Base-by-base conservation (phyloP, 352 stramenopile genomes). In the Phytophthora pisi region DNA sequence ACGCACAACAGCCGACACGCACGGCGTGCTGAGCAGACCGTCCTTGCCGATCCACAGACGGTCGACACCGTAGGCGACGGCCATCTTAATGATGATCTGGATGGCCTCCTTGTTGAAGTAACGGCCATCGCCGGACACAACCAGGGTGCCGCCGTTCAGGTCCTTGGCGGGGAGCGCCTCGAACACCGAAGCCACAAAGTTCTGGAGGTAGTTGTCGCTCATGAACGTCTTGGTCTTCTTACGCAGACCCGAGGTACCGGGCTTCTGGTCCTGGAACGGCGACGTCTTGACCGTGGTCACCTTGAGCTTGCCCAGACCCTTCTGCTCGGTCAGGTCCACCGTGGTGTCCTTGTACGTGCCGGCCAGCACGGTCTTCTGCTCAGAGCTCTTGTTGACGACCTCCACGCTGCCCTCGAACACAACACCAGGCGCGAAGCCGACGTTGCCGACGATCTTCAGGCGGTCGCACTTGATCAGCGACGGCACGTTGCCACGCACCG, bases 141-240 rank as follows among this genome's bases (percentile, higher is more conserved):
- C 93, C 1, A 99, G 86, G 15, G 97, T 98, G 58, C 97, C 96
- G 50, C 97, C 91, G 23, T 95, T 90, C 24, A 99, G 61, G 68
- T 99, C 92, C 51, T 93, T 96, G 10, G 92, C 92, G 28, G 96
- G 97, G 43, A 99, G 84, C 43, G 97, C 93, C 56, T 99, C 95
- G 61, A 99, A 99, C 5, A 97, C 96, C 34, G 93, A 85, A 85
- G 99, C 97, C 50, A 99, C 96, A 79, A 97, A 96, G 82, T 99
- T 99, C 78, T 99, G 87, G 28, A 99, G 86, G 82, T 99, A 99
- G 75, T 99, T 92, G 61, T 92, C 79, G 49, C 96, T 88, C 95
- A 98, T 99, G 82, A 99, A 99, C 28, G 96, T 90, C 77, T 98
- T 98, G 4, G 97, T 99, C 89, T 99, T 99, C 86, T 99, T 99